Conservation (phyloP, 1,139 yeast genomes). For the Pichia sp. region DNA sequence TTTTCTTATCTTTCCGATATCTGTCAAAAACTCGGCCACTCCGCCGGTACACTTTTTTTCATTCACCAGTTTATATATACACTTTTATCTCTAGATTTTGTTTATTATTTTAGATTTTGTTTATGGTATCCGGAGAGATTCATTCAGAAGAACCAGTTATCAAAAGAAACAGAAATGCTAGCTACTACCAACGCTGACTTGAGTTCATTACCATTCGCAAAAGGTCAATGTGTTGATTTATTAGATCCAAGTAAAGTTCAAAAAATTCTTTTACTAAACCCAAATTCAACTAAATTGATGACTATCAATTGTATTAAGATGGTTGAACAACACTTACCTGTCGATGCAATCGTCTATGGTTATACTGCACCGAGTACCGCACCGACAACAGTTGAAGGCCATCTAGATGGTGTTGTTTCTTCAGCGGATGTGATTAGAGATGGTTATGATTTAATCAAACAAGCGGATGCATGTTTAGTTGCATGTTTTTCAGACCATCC, state of each 20-base stretch:
- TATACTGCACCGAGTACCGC: slow-evolving; percentile 26
- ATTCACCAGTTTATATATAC: no score
- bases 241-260: slow-evolving; percentile 3
- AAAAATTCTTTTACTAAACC: slow-evolving; percentile 25
- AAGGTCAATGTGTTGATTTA: slow-evolving; percentile 8
- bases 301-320: slow-evolving; percentile 27
- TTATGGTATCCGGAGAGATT: no score
- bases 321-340: slow-evolving; percentile 25
- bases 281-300: slow-evolving; percentile 28
- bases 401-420: slow-evolving; percentile 29
- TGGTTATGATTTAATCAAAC: slow-evolving; percentile 22
- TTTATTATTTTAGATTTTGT: no score
- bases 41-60: no score
- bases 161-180: no score
- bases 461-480: slow-evolving; percentile 29
- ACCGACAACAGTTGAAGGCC: slow-evolving; percentile 29
- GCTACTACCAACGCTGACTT: no score
- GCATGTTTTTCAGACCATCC: slow-evolving; percentile 32
- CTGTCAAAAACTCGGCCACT: no score
- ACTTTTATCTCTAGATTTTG: no score
- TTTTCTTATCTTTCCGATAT: no score
- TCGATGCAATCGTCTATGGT: slow-evolving; percentile 27
- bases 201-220: slow-evolving; percentile 5
- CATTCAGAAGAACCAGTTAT: no score
- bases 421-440: slow-evolving; percentile 28